Conservation (phyloP, 2,329 filamentous ascomycete genomes). For the Pseudocercospora eumusae region DNA sequence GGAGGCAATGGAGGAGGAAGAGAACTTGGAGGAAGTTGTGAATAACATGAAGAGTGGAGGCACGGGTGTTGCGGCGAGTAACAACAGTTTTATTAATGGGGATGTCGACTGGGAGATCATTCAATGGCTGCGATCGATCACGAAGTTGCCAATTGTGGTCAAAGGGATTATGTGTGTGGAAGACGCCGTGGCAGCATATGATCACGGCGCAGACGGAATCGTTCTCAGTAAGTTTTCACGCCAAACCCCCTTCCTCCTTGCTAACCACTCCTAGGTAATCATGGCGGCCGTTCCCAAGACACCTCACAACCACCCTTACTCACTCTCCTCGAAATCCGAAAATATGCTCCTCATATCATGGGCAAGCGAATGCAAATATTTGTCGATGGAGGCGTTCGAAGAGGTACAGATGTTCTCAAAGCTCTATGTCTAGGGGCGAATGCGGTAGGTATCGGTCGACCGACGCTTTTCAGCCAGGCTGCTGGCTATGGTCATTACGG, state of each 20-base stretch:
- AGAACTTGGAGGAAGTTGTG: slow-evolving; percentile 29
- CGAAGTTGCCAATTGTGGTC: slow-evolving; percentile 38
- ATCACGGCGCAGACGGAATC: slow-evolving; percentile 49
- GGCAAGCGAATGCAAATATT: slow-evolving; percentile 51
- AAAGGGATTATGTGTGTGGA: slow-evolving; percentile 46
- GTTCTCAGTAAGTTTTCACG: slow-evolving; percentile 16
- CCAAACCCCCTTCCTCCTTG: neutral
- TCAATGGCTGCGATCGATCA: slow-evolving; percentile 30
- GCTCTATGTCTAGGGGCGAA: slow-evolving; percentile 64
- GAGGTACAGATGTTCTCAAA: slow-evolving; percentile 69
- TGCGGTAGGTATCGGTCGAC: slow-evolving; percentile 62
- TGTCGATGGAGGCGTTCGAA: slow-evolving; percentile 64
- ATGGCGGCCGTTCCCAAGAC: slow-evolving; percentile 55
- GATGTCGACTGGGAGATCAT: slow-evolving; percentile 33
- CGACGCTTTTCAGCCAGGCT: slow-evolving; percentile 55
- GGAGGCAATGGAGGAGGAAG: slow-evolving; percentile 20
- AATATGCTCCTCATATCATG: slow-evolving; percentile 55
- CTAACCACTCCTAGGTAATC: slow-evolving; percentile 40
- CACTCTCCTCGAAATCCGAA: slow-evolving; percentile 62
- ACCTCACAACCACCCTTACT: slow-evolving; percentile 57
- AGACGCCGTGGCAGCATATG: slow-evolving; percentile 45
- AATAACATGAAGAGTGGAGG: slow-evolving; percentile 22
- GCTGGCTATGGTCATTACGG: slow-evolving; percentile 61
- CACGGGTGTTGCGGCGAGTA: slow-evolving; percentile 29
- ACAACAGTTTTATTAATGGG: slow-evolving; percentile 33